Conservation (phyloP, 495 filamentous ascomycete species). For the Aspergillus nidulans region DNA sequence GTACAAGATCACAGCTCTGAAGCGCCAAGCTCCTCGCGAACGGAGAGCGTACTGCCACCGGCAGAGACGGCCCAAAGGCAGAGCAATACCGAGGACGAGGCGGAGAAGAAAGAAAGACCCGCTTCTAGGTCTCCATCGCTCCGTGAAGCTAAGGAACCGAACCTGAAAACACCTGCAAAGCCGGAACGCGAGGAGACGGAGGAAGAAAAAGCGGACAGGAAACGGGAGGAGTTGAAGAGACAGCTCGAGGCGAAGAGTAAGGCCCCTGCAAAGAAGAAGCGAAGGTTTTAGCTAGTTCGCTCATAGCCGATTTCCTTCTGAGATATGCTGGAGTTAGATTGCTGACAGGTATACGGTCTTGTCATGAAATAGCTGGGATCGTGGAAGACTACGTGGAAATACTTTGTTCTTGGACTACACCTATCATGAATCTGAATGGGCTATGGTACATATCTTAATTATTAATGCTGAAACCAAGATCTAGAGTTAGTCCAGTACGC, state of each 20-base stretch:
- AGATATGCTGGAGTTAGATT: too few relatives aligned
- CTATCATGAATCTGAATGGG: neutral
- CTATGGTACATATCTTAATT: constrained; percentile 1
- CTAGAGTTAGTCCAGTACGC: neutral
- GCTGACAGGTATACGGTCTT: neutral
- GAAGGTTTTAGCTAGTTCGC: constrained; percentile 48
- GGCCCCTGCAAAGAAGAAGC: constrained; percentile 62
- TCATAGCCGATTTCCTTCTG: constrained; percentile 10
- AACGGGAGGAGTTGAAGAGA: constrained; percentile 58
- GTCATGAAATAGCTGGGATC: neutral
- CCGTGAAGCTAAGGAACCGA: constrained; percentile 10
- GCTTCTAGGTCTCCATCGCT: neutral
- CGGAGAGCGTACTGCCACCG: neutral
- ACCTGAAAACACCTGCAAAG: constrained; percentile 11
- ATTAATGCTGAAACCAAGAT: neutral
- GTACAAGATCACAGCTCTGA: constrained; percentile 8
- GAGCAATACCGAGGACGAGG: neutral
- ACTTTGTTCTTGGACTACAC: neutral
- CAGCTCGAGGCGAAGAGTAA: constrained; percentile 63
- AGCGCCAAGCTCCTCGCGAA: neutral
- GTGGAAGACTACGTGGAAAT: neutral
- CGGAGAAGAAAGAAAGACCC: neutral
- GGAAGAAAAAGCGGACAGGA: constrained; percentile 57
- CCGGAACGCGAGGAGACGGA: constrained; percentile 33
- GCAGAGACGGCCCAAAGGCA: neutral